Conservation (phyloP, 1,284 basidiomycete genomes). For the Rhodofomes roseus region DNA sequence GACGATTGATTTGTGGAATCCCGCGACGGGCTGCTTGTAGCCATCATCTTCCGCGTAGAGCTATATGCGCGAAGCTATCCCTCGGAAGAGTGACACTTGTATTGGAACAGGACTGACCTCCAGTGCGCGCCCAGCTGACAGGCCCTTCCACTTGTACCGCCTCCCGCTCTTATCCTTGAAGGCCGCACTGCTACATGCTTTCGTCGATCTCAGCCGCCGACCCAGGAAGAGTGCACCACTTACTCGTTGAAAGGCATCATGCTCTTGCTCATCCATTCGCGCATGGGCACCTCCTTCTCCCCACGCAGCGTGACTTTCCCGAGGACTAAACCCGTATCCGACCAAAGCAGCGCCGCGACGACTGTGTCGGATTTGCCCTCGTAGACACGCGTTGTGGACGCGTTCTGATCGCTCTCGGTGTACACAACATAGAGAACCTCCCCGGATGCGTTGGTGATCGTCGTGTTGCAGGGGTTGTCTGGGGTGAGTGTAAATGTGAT, state of each 20-base stretch:
- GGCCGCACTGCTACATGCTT: constrained; percentile 28
- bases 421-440: constrained; percentile 35
- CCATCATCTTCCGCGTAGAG: constrained; percentile 32
- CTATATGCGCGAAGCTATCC: constrained; percentile 17
- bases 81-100: not conserved
- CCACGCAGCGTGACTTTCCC: constrained; percentile 18
- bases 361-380: constrained; percentile 20
- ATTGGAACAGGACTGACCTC: constrained; percentile 26
- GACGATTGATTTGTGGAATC: constrained; percentile 30
- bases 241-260: constrained; percentile 40
- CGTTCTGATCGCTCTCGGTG: constrained; percentile 32
- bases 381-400: constrained; percentile 30
- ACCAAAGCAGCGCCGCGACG: constrained; percentile 24
- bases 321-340: constrained; percentile 17
- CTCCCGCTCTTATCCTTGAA: constrained; percentile 33
- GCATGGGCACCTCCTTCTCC: constrained; percentile 18
- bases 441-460: constrained; percentile 32
- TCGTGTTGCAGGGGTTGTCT: constrained; percentile 43
- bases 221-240: constrained; percentile 8
- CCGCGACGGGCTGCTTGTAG: constrained; percentile 30
- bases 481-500: constrained; percentile 32
- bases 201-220: not conserved
- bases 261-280: constrained; percentile 41
- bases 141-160: constrained; percentile 39
- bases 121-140: constrained; percentile 32